Percentiles rank a stretch among this genome's conserved stretches.
phyloP scores from a whole-genome alignment of 2,329 filamentous ascomycete species.

The Colletotrichum sp. region DNA sequence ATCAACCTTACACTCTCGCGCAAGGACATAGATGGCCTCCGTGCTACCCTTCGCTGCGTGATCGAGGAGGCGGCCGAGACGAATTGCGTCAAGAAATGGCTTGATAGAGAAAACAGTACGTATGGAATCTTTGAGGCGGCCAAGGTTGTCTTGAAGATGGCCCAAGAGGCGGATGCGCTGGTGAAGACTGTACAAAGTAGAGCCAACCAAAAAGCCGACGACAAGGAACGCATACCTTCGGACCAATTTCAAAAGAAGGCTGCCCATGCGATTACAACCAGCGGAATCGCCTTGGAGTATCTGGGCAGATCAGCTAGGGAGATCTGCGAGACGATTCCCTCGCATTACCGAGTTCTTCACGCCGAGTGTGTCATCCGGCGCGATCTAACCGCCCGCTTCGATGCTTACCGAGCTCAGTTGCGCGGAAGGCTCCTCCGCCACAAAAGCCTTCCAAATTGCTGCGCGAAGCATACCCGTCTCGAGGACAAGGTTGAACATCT shows the following conservation, averaged over 20 bases:
- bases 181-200: constrained; percentile 15
- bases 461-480: constrained; percentile 12
- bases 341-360: constrained; percentile 38
- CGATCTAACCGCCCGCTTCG: constrained; percentile 34
- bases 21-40: constrained; percentile 23
- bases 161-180: constrained; percentile 1
- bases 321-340: constrained; percentile 33
- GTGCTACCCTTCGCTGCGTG: constrained; percentile 15
- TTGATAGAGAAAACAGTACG: constrained; percentile 18
- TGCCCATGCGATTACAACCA: constrained; percentile 11
- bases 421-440: constrained; percentile 23
- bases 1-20: constrained; percentile 22
- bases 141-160: constrained; percentile 17
- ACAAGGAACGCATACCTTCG: constrained; percentile 10
- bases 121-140: constrained; percentile 27
- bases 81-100: constrained; percentile 27
- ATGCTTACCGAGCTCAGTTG: constrained; percentile 28
- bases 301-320: constrained; percentile 34
- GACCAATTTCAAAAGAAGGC: constrained; percentile 1
- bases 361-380: constrained; percentile 41
- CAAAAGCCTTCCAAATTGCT: not conserved
- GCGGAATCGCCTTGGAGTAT: constrained; percentile 31
- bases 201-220: not conserved
- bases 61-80: constrained; percentile 17
- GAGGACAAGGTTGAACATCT: constrained; percentile 40